Evolutionary conservation across 805 yeast species (phyloP), one percentile per base, ranked within the genome.

Genomic region (Grigorovia transvaalensis): DNA sequence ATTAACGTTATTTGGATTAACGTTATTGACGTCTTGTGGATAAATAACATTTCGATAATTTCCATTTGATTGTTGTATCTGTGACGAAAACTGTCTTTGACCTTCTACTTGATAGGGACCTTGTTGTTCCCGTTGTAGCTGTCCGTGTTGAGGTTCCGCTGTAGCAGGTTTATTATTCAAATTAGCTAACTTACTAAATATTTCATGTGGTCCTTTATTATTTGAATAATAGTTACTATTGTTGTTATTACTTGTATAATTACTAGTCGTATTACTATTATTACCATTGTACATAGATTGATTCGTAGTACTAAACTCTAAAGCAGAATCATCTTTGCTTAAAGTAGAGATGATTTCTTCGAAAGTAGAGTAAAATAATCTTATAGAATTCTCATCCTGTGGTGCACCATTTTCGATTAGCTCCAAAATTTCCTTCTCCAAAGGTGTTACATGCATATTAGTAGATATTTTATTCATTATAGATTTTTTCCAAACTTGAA

Each of bases 401-500:
- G 60, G 59, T 0, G 67, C 67, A 52, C 70, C 70, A 38, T 61
- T 56, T 52, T 66, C 70, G 44, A 66, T 64, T n/a, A 66, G 50
- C 23, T 53, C 57, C 30, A 63, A 52, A 20, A 66, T 59, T 51
- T 65, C 68, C 13, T 44, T 50, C 40, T 66, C 70, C 45, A 59
- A 51, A 17, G 58, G 51, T 9, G 66, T 56, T 44, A 63, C 51
- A 17, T 55, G 51, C 54, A 61, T 51, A 40, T 57, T 54, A 40
- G 61, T 58, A 18, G 61, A 47, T 18, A 63, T 48, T 52, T 65
- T 66, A 51, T 59, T 66, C 29, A 61, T 49, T 15, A 66, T 64
- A 4, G 69, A 60, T 49, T 91, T 88, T 68, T 91, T 91, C 67
- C 91, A 82, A n/a, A 91, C 98, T 72, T 91, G 99, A 54, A 93